Base-by-base conservation (phyloP, 2,329 filamentous ascomycete species). In the Claviceps citrina region DNA sequence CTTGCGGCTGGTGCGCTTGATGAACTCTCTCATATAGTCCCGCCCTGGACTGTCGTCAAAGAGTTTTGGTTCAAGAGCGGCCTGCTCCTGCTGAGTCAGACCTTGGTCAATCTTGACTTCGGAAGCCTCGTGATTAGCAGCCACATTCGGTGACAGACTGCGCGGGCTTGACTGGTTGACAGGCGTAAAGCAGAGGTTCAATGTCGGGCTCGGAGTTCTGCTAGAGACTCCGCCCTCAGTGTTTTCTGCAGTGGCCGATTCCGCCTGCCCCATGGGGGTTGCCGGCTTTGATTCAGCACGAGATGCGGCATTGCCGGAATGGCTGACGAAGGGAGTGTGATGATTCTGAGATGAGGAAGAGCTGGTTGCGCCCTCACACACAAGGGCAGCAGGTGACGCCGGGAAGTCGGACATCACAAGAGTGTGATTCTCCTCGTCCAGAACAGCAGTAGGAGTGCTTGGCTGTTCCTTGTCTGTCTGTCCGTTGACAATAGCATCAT, bases 1-100 rank as follows among this genome's bases (percentile, higher is more conserved):
- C 45, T 49, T 50, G 9, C 49, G 53, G 16, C 49, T 53, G 20
- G 56, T 51, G n/a, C 55, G 54, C 36, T 53, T 55, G 44, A 61
- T 60, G 32, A 62, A 62, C 13, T 54, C 53, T 5, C 53, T 48
- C 49, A 60, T 52, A 26, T 53, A 60, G 9, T 57, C 57, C 1
- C 59, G 55, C 4, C 52, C 55, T 18, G 57, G 57, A 35, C 54
- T 59, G 31, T 61, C 58, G 28, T 54, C 46, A 18, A 54, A 49
- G 3, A 7, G 13, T 7, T 39, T 16, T 9, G 24, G n/a, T 12
- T 34, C 38, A 13, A 13, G 5, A 34, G 13, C 12, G 3, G 16
- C 16, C 16, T 39, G 31, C 18, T 28, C 31, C 22, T 34, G 24
- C 22, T 7, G 24, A 34, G 31, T 13, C 24, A 9, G 6, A 26